These are phyloP conservation scores for Blastocystis sp. DNA, from an alignment of 352 stramenopile genomes.

Conservation along the genomic window DNA sequence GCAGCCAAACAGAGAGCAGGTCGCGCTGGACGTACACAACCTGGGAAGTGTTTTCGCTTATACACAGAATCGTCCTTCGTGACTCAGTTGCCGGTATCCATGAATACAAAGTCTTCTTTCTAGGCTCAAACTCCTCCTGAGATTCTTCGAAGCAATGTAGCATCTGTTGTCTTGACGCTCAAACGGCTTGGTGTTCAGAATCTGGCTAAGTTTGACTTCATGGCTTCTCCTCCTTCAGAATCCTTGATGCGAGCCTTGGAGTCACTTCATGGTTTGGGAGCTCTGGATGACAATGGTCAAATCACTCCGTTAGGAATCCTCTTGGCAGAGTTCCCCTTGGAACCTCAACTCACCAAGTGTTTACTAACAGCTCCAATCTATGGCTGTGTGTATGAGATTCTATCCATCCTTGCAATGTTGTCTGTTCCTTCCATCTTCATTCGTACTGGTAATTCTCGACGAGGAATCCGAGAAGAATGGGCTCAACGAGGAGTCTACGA, in stretches of 20 bases:
- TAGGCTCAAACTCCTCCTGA: slow-evolving; percentile 93
- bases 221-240: slow-evolving; percentile 94
- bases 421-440: slow-evolving; percentile 88
- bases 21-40: slow-evolving; percentile 84
- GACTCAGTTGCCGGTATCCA: slow-evolving; percentile 81
- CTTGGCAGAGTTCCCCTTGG: slow-evolving; percentile 90
- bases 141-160: slow-evolving; percentile 91
- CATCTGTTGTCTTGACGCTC: slow-evolving; percentile 89
- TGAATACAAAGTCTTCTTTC: neutral
- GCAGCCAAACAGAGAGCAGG: slow-evolving; percentile 79
- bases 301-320: slow-evolving; percentile 81
- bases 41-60: slow-evolving; percentile 94
- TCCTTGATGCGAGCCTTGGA: slow-evolving; percentile 95
- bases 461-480: neutral
- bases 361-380: slow-evolving; percentile 88
- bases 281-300: slow-evolving; percentile 89
- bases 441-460: slow-evolving; percentile 76
- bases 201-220: slow-evolving; percentile 79
- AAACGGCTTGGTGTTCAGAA: slow-evolving; percentile 80
- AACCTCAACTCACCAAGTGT: slow-evolving; percentile 93
- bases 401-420: slow-evolving; percentile 91
- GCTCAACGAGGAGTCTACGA: neutral
- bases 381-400: slow-evolving; percentile 75
- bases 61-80: slow-evolving; percentile 95
- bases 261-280: slow-evolving; percentile 92